Percentiles rank a stretch among this genome's conserved stretches.
Conservation (phyloP, 331 rosid genomes). For the Rhamnella rubrinervis region DNA sequence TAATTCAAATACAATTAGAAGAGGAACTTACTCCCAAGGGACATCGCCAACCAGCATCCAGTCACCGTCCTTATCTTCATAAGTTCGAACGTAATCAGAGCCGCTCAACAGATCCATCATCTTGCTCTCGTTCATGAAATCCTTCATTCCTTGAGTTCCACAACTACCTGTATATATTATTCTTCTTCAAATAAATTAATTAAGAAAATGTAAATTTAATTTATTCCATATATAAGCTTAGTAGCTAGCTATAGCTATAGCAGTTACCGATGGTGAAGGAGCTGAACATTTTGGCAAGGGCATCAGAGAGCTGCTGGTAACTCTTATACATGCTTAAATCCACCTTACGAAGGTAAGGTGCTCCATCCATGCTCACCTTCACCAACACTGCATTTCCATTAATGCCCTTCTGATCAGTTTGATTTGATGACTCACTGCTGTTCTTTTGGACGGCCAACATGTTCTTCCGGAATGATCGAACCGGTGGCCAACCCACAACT, state of each 20-base stretch:
- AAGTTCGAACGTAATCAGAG: constrained; percentile 81
- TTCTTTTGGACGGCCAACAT: constrained; percentile 50
- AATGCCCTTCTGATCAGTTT: constrained; percentile 32
- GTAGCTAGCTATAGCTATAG: background rate
- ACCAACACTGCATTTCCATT: constrained; percentile 47
- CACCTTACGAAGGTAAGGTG: constrained; percentile 92
- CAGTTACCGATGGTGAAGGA: constrained; percentile 61
- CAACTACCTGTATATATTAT: constrained; percentile 42
- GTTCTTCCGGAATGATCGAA: constrained; percentile 78
- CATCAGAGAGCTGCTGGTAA: constrained; percentile 74
- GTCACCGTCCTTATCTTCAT: constrained; percentile 96
- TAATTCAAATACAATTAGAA: background rate
- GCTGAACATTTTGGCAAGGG: constrained; percentile 78
- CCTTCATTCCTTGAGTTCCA: constrained; percentile 82
- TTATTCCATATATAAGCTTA: background rate
- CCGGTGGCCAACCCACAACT: constrained; percentile 99
- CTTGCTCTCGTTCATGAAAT: constrained; percentile 83
- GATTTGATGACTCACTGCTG: constrained; percentile 19
- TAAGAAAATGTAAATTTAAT: background rate
- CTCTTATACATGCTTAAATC: constrained; percentile 61
- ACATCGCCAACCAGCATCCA: constrained; percentile 99
- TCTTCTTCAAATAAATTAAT: too few species aligned
- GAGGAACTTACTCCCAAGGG: constrained; percentile 78
- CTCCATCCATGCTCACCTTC: constrained; percentile 96
- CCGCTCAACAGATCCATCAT: constrained; percentile 70